A percentile compares a stretch with the other conserved stretches of the same genome.
Evolutionary conservation across 2,329 filamentous ascomycete genomes (phyloP).

Genomic region (Cladosporium sp.): DNA sequence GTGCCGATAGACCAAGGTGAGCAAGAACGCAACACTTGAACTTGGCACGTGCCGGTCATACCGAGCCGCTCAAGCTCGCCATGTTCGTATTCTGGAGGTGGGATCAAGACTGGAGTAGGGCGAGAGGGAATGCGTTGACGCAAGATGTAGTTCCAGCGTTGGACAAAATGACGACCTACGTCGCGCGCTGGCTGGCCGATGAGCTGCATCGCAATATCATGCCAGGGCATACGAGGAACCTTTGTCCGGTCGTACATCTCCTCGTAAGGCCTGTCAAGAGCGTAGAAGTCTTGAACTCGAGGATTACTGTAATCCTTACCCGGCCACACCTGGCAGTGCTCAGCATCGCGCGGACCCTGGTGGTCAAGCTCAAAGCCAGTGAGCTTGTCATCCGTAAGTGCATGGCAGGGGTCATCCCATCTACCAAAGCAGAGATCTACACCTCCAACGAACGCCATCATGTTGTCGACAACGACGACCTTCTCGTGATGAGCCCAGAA

Average conservation of each 20-base stretch:
- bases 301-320: conserved; percentile 99
- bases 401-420: conserved; percentile 95
- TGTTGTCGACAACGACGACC: conserved; percentile 93
- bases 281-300: conserved; percentile 90
- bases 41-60: conserved; percentile 89
- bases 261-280: conserved; percentile 88
- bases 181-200: conserved; percentile 94
- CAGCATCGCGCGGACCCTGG: conserved; percentile 75
- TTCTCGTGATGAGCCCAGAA: conserved; percentile 99
- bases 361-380: conserved; percentile 82
- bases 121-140: conserved; percentile 89
- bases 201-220: conserved; percentile 96
- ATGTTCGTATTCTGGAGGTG: conserved; percentile 84
- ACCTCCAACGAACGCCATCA: conserved; percentile 90
- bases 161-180: conserved; percentile 91
- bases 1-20: conserved; percentile 90
- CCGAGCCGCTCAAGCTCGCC: conserved; percentile 84
- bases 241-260: conserved; percentile 96
- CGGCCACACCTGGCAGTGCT: conserved; percentile 93
- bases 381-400: conserved; percentile 84
- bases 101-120: conserved; percentile 87
- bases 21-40: conserved; percentile 90
- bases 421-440: conserved; percentile 95
- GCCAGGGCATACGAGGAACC: conserved; percentile 95
- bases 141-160: conserved; percentile 96